A percentile compares a stretch with the other conserved stretches of the same genome.
phyloP scores from a whole-genome alignment of 169 alveolate genomes.

The Cryptosporidium sp. region DNA sequence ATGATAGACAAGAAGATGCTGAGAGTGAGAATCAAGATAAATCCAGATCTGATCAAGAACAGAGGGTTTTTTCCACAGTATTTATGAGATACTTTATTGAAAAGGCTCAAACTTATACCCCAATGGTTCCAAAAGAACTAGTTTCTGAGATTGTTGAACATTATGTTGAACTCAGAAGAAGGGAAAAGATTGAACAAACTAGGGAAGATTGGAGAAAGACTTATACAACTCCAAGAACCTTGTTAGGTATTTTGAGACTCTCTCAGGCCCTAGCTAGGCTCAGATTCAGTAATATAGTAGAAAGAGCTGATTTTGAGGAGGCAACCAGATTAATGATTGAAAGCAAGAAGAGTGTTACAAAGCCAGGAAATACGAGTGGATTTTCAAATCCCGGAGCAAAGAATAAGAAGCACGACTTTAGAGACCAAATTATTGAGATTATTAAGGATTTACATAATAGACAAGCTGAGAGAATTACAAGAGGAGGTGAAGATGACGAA shows the following conservation, averaged over 20 bases:
- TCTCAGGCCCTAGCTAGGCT: slow-evolving; percentile 94
- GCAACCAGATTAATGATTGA: slow-evolving; percentile 94
- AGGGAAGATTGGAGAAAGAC: slow-evolving; percentile 87
- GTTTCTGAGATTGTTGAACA: slow-evolving; percentile 86
- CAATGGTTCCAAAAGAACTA: slow-evolving; percentile 85
- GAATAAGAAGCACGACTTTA: slow-evolving; percentile 78
- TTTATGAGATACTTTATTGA: slow-evolving; percentile 91
- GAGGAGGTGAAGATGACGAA: slow-evolving; percentile 82
- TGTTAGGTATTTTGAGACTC: slow-evolving; percentile 94
- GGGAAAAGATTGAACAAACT: slow-evolving; percentile 81
- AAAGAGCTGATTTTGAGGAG: slow-evolving; percentile 94
- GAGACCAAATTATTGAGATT: slow-evolving; percentile 85
- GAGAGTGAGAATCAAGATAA: slow-evolving; percentile 7
- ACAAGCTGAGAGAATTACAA: slow-evolving; percentile 85
- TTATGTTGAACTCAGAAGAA: slow-evolving; percentile 86
- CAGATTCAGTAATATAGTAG: slow-evolving; percentile 91
- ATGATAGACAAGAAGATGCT: not conserved
- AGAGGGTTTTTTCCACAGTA: slow-evolving; percentile 77
- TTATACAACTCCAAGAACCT: slow-evolving; percentile 97
- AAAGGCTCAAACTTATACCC: slow-evolving; percentile 88
- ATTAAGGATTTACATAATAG: slow-evolving; percentile 80
- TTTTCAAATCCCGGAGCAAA: slow-evolving; percentile 78
- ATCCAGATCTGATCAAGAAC: not conserved
- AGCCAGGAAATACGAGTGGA: slow-evolving; percentile 76
- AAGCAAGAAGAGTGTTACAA: slow-evolving; percentile 87